Evolutionary conservation across 2,329 filamentous ascomycete genomes (phyloP).

Genomic region (Dothistroma septosporum): DNA sequence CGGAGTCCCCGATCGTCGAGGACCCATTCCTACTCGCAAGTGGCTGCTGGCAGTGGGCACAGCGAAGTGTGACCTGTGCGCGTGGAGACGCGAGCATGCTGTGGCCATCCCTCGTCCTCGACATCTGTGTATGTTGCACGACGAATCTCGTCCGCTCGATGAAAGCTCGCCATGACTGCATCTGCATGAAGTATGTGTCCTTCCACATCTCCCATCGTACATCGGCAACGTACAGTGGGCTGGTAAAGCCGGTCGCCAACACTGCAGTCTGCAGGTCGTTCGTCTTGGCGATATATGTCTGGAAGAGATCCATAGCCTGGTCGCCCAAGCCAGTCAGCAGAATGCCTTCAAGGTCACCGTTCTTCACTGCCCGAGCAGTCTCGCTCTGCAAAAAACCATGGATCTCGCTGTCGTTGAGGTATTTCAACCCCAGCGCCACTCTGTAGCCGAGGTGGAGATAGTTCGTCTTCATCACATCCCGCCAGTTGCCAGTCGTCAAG

Average conservation of each 20-base stretch:
- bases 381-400: conserved; percentile 47
- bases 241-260: conserved; percentile 67
- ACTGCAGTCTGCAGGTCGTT: conserved; percentile 76
- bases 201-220: conserved; percentile 71
- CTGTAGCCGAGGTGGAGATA: conserved; percentile 72
- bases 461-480: conserved; percentile 65
- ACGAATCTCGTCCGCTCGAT: conserved; percentile 73
- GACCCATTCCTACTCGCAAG: conserved; percentile 46
- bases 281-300: conserved; percentile 70
- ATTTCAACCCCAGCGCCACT: conserved; percentile 67
- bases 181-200: conserved; percentile 66
- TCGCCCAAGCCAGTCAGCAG: conserved; percentile 74
- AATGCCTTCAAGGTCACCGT: conserved; percentile 72
- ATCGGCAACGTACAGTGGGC: conserved; percentile 73
- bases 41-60: conserved; percentile 65
- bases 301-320: conserved; percentile 67
- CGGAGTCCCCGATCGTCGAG: conserved; percentile 6
- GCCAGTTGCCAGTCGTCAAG: conserved; percentile 73
- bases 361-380: conserved; percentile 56
- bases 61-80: conserved; percentile 69
- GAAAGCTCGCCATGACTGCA: conserved; percentile 68
- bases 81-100: conserved; percentile 62
- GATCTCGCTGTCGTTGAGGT: conserved; percentile 57
- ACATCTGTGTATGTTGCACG: conserved; percentile 68
- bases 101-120: conserved; percentile 58